phyloP scores from a whole-genome alignment of 257 asterid genomes.

The Paraleonurus japonicus region DNA sequence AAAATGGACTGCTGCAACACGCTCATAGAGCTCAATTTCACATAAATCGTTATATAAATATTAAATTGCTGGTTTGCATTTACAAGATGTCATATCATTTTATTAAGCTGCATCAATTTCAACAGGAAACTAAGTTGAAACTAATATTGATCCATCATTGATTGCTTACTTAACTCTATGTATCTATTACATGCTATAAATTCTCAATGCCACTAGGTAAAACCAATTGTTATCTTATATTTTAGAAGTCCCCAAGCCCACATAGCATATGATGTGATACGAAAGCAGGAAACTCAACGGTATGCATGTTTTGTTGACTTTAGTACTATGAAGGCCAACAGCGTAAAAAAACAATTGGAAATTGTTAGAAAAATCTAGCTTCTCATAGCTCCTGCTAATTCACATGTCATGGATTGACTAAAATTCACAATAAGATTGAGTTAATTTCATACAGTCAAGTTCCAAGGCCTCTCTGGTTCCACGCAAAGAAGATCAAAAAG shows the following conservation, averaged over 20 bases:
- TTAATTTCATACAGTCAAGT: conserved; percentile 60
- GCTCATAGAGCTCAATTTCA: background rate
- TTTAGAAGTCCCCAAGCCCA: conserved; percentile 5
- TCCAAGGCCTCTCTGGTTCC: conserved; percentile 98
- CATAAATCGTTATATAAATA: background rate
- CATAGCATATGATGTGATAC: background rate
- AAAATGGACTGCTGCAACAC: background rate
- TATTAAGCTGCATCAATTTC: background rate
- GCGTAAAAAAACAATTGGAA: background rate
- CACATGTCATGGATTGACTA: conserved; percentile 1
- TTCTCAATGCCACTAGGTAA: background rate
- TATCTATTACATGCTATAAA: background rate
- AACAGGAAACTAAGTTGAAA: background rate
- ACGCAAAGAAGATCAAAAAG: conserved; percentile 95
- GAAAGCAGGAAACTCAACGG: background rate
- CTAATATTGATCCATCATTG: background rate
- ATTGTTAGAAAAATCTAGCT: background rate
- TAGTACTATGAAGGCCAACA: background rate
- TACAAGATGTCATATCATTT: conserved; percentile 7
- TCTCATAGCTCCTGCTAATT: conserved; percentile 1
- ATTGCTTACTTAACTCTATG: conserved; percentile 11
- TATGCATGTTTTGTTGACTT: background rate
- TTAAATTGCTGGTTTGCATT: background rate
- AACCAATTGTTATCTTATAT: background rate
- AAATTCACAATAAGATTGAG: conserved; percentile 17